These are phyloP conservation scores for Omphalotus olearius DNA, from an alignment of 1,284 basidiomycete species.

Conservation along the genomic window DNA sequence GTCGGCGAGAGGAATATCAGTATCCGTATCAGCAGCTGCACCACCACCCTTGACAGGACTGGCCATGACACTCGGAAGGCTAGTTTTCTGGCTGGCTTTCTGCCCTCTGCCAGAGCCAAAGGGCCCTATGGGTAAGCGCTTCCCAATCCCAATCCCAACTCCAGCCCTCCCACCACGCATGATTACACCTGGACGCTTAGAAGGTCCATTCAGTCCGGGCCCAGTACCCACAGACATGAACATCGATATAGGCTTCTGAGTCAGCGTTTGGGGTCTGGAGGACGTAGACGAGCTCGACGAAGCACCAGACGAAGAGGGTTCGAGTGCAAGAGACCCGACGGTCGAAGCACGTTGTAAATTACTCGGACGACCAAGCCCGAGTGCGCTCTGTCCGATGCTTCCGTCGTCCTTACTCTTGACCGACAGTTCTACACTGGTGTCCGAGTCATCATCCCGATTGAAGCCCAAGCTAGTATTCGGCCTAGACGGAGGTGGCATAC, in stretches of 20 bases:
- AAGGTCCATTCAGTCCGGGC: background rate
- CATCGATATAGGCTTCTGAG: slow-evolving; percentile 6
- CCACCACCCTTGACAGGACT: slow-evolving; percentile 55
- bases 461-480: slow-evolving; percentile 12
- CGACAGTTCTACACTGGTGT: slow-evolving; percentile 1
- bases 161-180: slow-evolving; percentile 11
- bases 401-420: background rate
- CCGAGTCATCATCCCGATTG: slow-evolving; percentile 7
- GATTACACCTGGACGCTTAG: slow-evolving; percentile 3
- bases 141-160: background rate
- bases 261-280: background rate
- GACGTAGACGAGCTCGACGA: background rate
- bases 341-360: background rate
- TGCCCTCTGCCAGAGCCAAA: slow-evolving; percentile 19
- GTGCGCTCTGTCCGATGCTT: background rate
- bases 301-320: background rate
- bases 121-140: slow-evolving; percentile 6
- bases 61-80: slow-evolving; percentile 51
- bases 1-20: slow-evolving; percentile 17
- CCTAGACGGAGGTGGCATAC: slow-evolving; percentile 2
- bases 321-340: background rate
- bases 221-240: slow-evolving; percentile 10
- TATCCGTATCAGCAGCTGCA: slow-evolving; percentile 17
- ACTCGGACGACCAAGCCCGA: slow-evolving; percentile 8
- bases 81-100: slow-evolving; percentile 62